Evolutionary conservation across 208 protist species (phyloP), one percentile per base, ranked within the genome.

Genomic region (Porcisia deanei): DNA sequence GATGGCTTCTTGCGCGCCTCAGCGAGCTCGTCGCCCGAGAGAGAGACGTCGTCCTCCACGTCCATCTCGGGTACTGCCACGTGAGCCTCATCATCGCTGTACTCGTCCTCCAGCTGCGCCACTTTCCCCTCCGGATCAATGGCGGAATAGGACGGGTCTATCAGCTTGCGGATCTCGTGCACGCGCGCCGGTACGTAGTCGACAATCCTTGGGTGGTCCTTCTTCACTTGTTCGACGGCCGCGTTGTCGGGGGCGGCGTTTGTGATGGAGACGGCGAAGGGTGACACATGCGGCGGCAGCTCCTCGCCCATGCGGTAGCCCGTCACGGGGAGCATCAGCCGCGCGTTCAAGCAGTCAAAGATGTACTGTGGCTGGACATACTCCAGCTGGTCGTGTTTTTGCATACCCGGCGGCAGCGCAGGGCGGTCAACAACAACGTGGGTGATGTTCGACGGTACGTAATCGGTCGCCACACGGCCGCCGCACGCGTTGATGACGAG

Each of bases 361-460:
- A 99, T 84, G 86, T 98, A 99, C 87, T 99, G 98, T 58, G 98
- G 98, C 89, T 99, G 98, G 55, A 99, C 86, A 80, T 98, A 99
- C 79, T 98, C 95, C 41, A 98, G 80, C 30, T 84, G 76, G 67
- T 86, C 88, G 70, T 86, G 66, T 37, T 78, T 70, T 69, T 71
- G 54, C 83, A 95, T 86, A 37, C 86, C 86, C 0, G 90, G 78
- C 7, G 91, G 86, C 54, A 96, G 84, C 25, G 84, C 47, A 0
- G 94, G 94, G 61, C 94, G 89, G 74, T 98, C 96, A 2, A 98
- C 78, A 34, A 98, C 85, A 79, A 96, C 79, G 78, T 97, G 91
- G 57, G 95, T 98, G 57, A 97, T 84, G 71, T 91, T 91, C n/a
- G 73, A 73, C 6, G 85, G 68, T 37, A 85, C 82, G 84, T 96